Percentiles rank a stretch among this genome's conserved stretches.
Evolutionary conservation across 192 early-diverging fungal species (phyloP).

Genomic region (Backusella luteola): DNA sequence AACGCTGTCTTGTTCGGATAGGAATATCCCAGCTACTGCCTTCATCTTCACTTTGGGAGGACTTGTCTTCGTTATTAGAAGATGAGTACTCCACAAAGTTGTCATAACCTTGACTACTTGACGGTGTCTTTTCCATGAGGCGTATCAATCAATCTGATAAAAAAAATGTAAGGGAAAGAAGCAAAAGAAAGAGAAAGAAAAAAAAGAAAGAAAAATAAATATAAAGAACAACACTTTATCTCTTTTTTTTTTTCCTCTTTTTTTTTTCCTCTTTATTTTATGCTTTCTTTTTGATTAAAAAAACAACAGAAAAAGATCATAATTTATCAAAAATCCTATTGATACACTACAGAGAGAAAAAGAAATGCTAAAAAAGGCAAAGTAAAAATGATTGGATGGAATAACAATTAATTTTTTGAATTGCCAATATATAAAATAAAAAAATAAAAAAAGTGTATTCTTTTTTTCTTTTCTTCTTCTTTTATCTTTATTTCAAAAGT

Average conservation of each 20-base stretch:
- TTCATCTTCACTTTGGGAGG: background rate
- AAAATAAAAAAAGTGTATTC: background rate
- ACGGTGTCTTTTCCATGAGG: background rate
- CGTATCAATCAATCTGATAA: background rate
- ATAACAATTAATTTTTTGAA: background rate
- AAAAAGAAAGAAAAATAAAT: no score
- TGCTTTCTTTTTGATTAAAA: background rate
- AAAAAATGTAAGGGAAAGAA: background rate
- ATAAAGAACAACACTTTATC: no score
- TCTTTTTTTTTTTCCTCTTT: no score
- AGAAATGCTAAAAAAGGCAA: background rate
- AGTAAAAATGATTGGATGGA: background rate
- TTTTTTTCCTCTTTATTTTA: background rate
- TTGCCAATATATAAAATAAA: background rate
- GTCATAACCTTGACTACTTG: background rate
- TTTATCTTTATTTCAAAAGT: background rate
- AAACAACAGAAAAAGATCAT: background rate
- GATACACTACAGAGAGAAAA: no score
- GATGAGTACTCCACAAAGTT: background rate
- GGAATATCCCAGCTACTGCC: background rate
- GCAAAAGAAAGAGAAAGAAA: background rate
- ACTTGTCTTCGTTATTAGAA: background rate
- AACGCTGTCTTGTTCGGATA: background rate
- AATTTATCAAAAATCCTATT: background rate
- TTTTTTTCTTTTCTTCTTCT: background rate